Evolutionary conservation across 768 basidiomycete genomes (phyloP), one percentile per base, ranked within the genome.

Genomic region (Suillus variegatus): DNA sequence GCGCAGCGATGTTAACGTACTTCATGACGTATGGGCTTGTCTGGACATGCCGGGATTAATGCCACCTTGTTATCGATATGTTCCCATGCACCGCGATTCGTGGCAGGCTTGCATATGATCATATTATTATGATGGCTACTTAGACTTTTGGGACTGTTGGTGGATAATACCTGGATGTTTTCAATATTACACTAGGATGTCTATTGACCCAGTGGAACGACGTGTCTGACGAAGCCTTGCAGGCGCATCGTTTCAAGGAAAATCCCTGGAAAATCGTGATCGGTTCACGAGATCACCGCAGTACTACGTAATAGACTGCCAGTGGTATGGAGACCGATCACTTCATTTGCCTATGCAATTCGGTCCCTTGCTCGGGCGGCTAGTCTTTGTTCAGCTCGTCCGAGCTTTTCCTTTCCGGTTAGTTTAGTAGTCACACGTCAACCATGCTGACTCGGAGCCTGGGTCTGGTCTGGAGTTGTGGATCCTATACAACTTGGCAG

Each of bases 41-140:
- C 41, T 64, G 47, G 41, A 38, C 41, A 61, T 56, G 60, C 60
- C 60, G 13, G 60, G 47, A 61, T 32, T 62, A 61, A 51, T 55
- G 32, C 32, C 20, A 36, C 54, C 20, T 36, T 55, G 54, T 6
- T 55, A 55, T 55, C 54, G 54, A 55, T 51, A 28, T 41, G 41
- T 43, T 43, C 41, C 10, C 41, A 60, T 28, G 25, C 25, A 60
- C 40, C 9, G n/a, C 18, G 18, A 20, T 32, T 54, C 32, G 32
- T 35, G 18, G 20, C 32, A 20, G 32, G 32, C 18, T 12, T 54
- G 20, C 52, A 28, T 35, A 32, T 51, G 51, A 51, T 28, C 47
- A 49, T 25, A 49, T 14, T 14, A 8, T 51, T 55, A 35, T 55
- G 54, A 35, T 28, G 25, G 20, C 18, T 36, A 55, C 20, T 36